Evolutionary conservation across 352 stramenopile species (phyloP).

Genomic region (Pseudoperonospora humuli): DNA sequence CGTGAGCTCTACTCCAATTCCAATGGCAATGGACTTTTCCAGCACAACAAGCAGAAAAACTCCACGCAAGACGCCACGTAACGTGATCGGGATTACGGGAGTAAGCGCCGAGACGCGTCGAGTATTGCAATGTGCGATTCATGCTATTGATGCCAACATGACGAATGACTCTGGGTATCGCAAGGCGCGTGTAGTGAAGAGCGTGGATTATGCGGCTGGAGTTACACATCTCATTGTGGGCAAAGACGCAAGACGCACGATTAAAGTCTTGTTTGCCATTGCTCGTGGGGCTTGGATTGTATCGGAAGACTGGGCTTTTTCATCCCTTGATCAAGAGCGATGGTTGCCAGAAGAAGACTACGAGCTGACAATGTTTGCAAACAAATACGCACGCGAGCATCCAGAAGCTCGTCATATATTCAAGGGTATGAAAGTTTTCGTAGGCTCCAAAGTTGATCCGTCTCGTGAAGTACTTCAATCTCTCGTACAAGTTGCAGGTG

Average conservation of each 20-base stretch:
- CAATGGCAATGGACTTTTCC: constrained; percentile 27
- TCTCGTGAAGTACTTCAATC: constrained; percentile 66
- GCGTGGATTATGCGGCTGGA: constrained; percentile 52
- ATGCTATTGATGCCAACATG: constrained; percentile 67
- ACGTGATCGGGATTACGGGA: constrained; percentile 70
- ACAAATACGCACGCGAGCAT: constrained; percentile 35
- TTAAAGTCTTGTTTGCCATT: constrained; percentile 82
- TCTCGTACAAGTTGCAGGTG: constrained; percentile 63
- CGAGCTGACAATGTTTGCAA: constrained; percentile 47
- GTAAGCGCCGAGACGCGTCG: constrained; percentile 48
- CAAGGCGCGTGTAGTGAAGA: constrained; percentile 74
- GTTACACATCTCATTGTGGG: constrained; percentile 76
- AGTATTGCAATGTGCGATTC: constrained; percentile 67
- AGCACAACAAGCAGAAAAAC: constrained; percentile 24
- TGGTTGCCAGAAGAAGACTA: constrained; percentile 68
- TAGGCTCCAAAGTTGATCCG: constrained; percentile 62
- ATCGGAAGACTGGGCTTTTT: constrained; percentile 70
- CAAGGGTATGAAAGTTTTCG: constrained; percentile 54
- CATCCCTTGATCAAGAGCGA: constrained; percentile 59
- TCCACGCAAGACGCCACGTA: constrained; percentile 27
- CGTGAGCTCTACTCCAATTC: constrained; percentile 23
- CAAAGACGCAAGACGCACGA: constrained; percentile 58
- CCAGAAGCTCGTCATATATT: constrained; percentile 54
- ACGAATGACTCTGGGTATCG: constrained; percentile 36
- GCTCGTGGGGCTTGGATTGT: constrained; percentile 75